Evolutionary conservation across 768 basidiomycete genomes (phyloP).

Genomic region (Serendipita indica): DNA sequence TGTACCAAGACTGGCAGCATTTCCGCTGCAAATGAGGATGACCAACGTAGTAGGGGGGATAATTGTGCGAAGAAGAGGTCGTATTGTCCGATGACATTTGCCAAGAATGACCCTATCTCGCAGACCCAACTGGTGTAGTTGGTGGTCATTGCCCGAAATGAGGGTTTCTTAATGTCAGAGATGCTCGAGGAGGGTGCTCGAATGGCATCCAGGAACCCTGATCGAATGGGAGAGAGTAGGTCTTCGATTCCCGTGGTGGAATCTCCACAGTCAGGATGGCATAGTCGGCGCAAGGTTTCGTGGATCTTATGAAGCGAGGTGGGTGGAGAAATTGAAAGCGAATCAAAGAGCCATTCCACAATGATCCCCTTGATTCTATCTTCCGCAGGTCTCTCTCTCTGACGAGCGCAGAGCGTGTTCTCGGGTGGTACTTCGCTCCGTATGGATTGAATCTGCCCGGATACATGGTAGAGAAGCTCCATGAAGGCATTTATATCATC

Average conservation of each 20-base stretch:
- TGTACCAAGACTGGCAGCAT: conserved; percentile 67
- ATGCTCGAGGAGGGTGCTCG: background rate
- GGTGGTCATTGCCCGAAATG: conserved; percentile 15
- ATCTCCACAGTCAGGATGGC: conserved; percentile 15
- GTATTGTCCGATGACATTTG: conserved; percentile 37
- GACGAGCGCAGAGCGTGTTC: conserved; percentile 31
- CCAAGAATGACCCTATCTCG: conserved; percentile 39
- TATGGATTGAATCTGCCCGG: conserved; percentile 49
- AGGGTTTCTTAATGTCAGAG: background rate
- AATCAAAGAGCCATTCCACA: conserved; percentile 15
- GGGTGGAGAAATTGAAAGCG: background rate
- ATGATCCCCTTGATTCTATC: background rate
- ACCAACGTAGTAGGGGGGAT: conserved; percentile 37
- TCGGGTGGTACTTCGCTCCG: conserved; percentile 33
- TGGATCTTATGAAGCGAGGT: background rate
- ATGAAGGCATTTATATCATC: conserved; percentile 64
- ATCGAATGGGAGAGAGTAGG: background rate
- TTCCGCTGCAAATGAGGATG: conserved; percentile 45
- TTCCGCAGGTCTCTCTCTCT: conserved; percentile 14
- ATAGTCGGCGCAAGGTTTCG: conserved; percentile 27
- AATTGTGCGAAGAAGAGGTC: conserved; percentile 61
- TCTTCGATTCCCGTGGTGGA: background rate
- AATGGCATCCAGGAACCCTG: background rate
- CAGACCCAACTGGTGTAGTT: conserved; percentile 54
- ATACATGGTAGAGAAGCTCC: conserved; percentile 40